Evolutionary conservation across 225 moss, liverwort and hornwort genomes (phyloP).

Genomic region (Asterella californica): DNA sequence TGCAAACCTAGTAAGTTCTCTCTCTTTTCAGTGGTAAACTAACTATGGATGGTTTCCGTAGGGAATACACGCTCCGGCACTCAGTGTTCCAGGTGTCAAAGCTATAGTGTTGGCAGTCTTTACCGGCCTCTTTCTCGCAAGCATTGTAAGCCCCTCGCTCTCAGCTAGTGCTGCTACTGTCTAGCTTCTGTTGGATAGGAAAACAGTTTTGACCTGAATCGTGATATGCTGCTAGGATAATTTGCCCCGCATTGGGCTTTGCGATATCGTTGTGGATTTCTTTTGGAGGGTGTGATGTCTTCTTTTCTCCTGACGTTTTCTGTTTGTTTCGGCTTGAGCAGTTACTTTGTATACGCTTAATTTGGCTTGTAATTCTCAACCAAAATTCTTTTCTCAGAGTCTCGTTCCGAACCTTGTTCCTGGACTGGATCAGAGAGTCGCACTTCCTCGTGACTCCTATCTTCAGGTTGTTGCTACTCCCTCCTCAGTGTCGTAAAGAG

Average conservation of each 20-base stretch:
- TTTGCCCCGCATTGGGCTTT: neutral
- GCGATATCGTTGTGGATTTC: neutral
- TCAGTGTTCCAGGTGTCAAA: slow-evolving; percentile 66
- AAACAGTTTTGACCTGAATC: neutral
- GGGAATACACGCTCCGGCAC: slow-evolving; percentile 79
- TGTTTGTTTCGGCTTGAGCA: neutral
- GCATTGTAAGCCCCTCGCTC: slow-evolving; percentile 65
- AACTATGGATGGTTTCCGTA: slow-evolving; percentile 31
- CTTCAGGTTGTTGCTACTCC: slow-evolving; percentile 60
- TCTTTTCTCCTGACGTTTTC: neutral
- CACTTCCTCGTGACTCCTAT: slow-evolving; percentile 93
- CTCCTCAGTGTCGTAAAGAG: neutral
- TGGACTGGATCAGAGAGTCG: slow-evolving; percentile 86
- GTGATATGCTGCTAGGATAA: neutral
- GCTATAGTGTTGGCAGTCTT: slow-evolving; percentile 78
- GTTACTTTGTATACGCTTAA: neutral
- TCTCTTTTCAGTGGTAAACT: no score
- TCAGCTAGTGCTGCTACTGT: neutral
- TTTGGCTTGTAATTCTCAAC: neutral
- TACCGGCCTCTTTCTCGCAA: slow-evolving; percentile 68
- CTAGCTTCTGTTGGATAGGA: neutral
- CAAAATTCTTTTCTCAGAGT: slow-evolving; percentile 50
- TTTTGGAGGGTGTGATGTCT: neutral
- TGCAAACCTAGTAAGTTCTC: no score
- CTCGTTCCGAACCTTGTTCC: slow-evolving; percentile 69